Evolutionary conservation across 768 basidiomycete genomes (phyloP).

Genomic region (Lentinula raphanica): DNA sequence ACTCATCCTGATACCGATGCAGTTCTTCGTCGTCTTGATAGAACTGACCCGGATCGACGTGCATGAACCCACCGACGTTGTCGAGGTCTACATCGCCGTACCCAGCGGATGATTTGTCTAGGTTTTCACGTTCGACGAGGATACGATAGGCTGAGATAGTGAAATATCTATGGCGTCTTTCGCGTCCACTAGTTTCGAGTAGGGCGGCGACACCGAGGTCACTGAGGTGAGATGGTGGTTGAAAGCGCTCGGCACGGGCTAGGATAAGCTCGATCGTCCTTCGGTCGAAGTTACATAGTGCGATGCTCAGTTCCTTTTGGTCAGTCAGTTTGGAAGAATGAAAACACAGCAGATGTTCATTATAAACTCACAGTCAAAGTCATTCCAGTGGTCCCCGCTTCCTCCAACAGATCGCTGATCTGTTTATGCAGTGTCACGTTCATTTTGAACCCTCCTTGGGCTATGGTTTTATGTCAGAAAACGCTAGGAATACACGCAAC

Average conservation of each 20-base stretch:
- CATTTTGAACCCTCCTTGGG: slow-evolving; percentile 41
- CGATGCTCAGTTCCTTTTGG: slow-evolving; percentile 60
- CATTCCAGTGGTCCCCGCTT: slow-evolving; percentile 62
- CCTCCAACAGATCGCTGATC: slow-evolving; percentile 67
- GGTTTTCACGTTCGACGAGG: slow-evolving; percentile 58
- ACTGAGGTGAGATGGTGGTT: slow-evolving; percentile 64
- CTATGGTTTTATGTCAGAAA: slow-evolving; percentile 17
- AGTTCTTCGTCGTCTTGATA: slow-evolving; percentile 43
- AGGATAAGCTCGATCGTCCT: slow-evolving; percentile 82
- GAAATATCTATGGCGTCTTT: slow-evolving; percentile 83
- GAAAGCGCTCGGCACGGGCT: slow-evolving; percentile 56
- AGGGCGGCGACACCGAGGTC: slow-evolving; percentile 67
- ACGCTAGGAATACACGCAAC: background rate
- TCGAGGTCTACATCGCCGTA: slow-evolving; percentile 43
- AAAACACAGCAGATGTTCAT: background rate
- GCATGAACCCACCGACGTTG: slow-evolving; percentile 50
- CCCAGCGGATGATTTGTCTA: slow-evolving; percentile 45
- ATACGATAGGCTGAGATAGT: slow-evolving; percentile 63
- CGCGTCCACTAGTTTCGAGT: slow-evolving; percentile 80
- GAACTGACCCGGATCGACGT: slow-evolving; percentile 43
- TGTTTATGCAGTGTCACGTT: slow-evolving; percentile 75
- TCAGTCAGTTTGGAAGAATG: background rate
- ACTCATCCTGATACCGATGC: slow-evolving; percentile 42
- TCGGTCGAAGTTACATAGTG: slow-evolving; percentile 68
- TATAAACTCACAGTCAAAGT: slow-evolving; percentile 55